Evolutionary conservation across 1,284 basidiomycete species (phyloP).

Genomic region (Puccinia novopanici): DNA sequence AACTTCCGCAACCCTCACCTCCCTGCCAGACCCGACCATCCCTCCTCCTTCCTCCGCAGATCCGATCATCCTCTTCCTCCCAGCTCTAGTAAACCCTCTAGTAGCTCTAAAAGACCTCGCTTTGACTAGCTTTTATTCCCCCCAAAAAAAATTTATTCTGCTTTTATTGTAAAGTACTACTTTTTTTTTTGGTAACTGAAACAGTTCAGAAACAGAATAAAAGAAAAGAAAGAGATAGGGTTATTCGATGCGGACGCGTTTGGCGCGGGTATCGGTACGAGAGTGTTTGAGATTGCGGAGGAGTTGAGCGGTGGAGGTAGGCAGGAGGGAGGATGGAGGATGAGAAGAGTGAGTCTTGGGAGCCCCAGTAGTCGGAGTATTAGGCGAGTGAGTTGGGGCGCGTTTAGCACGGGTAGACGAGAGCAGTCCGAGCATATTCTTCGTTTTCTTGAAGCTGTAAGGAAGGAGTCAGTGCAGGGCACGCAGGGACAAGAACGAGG

Average conservation of each 20-base stretch:
- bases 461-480: background rate
- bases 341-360: background rate
- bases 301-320: background rate
- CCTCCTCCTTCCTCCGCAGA: background rate
- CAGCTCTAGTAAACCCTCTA: background rate
- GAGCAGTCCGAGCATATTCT: constrained; percentile 24
- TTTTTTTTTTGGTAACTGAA: background rate
- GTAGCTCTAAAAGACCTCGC: constrained; percentile 32
- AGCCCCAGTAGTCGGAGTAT: background rate
- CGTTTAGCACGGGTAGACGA: background rate
- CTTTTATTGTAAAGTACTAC: too few species aligned
- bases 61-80: background rate
- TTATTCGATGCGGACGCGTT: background rate
- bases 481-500: background rate
- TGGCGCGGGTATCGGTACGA: background rate
- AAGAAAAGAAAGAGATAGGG: background rate
- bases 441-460: constrained; percentile 41
- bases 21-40: background rate
- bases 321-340: background rate
- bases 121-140: background rate
- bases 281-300: background rate
- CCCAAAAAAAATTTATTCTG: too few species aligned
- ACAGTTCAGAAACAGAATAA: background rate
- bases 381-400: background rate
- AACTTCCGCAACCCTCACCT: background rate